Base-by-base conservation (phyloP, 1,284 basidiomycete genomes). In the Cutaneotrichosporon mucoides region DNA sequence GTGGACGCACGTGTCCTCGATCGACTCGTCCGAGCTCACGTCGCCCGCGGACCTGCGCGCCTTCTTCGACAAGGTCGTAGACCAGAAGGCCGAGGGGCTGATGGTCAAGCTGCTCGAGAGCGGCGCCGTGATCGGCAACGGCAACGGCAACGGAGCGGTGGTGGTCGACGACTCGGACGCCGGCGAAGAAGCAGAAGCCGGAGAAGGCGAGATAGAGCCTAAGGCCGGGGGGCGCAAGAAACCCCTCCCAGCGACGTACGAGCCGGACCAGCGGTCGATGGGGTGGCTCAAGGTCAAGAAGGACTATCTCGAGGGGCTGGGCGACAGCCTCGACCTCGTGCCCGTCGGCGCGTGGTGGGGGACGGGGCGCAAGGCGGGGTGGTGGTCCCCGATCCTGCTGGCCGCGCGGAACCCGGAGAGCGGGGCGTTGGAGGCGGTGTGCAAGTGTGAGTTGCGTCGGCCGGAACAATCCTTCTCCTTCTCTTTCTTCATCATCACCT, bases 341-440 rank as follows among this genome's bases (percentile, higher is more conserved):
- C 89, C 88, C 3, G 83, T 90, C 60, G 90, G 87, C 41, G 90
- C 88, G 15, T 94, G 89, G 91, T 86, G 94, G 79, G 93, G 93
- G 46, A 89, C 88, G 75, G 93, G 93, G n/a, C 80, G 92, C 40
- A 97, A 96, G 77, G 88, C 87, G 8, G 84, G 85, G 35, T 96
- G 92, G 92, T 97, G 92, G 91, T 89, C 86, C 63, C 93, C 93
- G 0, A 86, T 96, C 67, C 81, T 97, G 11, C 83, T 96, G 37
- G 92, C 88, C 8, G 76, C 88, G 53, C 89, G 90, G 82, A 88
- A 95, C 70, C 80, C 85, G 13, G 82, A 83, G 59, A 82, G 81
- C 4, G 90, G 86, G 12, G 83, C 80, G 48, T 82, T 88, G 60
- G 86, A 92, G 55, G 91, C 88, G 0, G 83, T 94, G 42, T 92